Base-by-base conservation (phyloP, 176 grass and related monocot genomes). In the Urochloa ruziziensis region DNA sequence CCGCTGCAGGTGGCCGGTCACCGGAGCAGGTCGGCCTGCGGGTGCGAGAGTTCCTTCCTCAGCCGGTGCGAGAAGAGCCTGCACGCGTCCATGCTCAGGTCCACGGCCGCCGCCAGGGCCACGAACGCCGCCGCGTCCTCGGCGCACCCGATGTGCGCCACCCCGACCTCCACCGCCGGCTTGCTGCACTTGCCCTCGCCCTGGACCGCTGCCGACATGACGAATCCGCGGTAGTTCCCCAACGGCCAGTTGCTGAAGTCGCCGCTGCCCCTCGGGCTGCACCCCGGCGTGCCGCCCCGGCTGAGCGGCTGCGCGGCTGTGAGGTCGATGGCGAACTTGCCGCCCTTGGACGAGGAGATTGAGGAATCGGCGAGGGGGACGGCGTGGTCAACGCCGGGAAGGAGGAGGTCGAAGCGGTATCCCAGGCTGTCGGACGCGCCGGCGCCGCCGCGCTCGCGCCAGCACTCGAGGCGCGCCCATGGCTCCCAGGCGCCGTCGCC, bases 61-160 rank as follows among this genome's bases (percentile, higher is more conserved):
- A 99, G 89, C 70, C 90, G 93, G 86, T 92, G 87, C 23, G 93
- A 96, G 91, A 99, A 99, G 23, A 95, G 84, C 73, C 89, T 88
- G 85, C 96, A 99, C 14, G 96, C 96, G 87, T 99, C 93, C 89
- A 99, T 90, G 89, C 93, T 99, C 1, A 99, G 91, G 84, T 99
- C 96, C 34, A 99, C 77, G 12, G 96, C 96, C 24, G 96, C 96
- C 0, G 96, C 91, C 5, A 99, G 79, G 0, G 96, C 96, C 1
- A 99, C 96, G 83, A 94, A 99, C 25, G 93, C 89, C 10, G 96
- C 96, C 2, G 96, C 96, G 84, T 99, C 96, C 82, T 99, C 96
- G 1, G 93, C 83, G 80, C 96, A 99, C 29, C 86, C 85, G 16
- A 99, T 66, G 61, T 96, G 93, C 40, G 88, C 86, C 19, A 96